phyloP scores from a whole-genome alignment of 2,329 filamentous ascomycete species.

The Penicillium sp. region DNA sequence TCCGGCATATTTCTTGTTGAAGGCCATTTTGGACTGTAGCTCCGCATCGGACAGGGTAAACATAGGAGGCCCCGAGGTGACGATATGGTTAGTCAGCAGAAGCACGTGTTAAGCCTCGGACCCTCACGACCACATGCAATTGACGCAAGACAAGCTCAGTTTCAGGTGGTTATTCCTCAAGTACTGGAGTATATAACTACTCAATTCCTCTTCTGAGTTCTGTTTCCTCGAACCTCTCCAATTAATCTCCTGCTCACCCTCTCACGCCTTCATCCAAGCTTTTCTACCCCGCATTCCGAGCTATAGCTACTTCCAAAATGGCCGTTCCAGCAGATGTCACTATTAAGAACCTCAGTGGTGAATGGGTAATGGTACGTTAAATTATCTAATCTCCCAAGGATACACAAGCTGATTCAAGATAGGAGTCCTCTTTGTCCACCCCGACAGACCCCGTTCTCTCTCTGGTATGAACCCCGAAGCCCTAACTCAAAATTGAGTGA shows the following conservation, averaged over 20 bases:
- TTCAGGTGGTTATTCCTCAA: not conserved
- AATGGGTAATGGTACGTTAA: slow-evolving; percentile 66
- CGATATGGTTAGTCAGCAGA: slow-evolving; percentile 15
- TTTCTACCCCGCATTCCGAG: slow-evolving; percentile 22
- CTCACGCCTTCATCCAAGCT: not conserved
- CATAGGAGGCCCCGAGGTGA: slow-evolving; percentile 3
- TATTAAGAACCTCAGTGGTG: slow-evolving; percentile 67
- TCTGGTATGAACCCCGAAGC: slow-evolving; percentile 49
- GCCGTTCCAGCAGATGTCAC: slow-evolving; percentile 70
- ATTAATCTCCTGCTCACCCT: not conserved
- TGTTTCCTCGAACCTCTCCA: not conserved
- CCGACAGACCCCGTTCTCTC: slow-evolving; percentile 67
- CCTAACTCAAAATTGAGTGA: slow-evolving; percentile 1
- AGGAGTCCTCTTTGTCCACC: slow-evolving; percentile 78
- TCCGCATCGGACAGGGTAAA: slow-evolving; percentile 6
- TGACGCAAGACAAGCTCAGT: slow-evolving; percentile 5
- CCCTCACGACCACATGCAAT: slow-evolving; percentile 27
- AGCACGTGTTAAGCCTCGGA: slow-evolving; percentile 21
- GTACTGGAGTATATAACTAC: slow-evolving; percentile 15
- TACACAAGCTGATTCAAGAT: slow-evolving; percentile 5
- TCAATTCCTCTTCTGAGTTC: not conserved
- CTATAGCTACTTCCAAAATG: slow-evolving; percentile 54
- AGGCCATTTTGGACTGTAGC: slow-evolving; percentile 58
- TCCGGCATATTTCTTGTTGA: slow-evolving; percentile 79
- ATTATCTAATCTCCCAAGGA: not conserved